Evolutionary conservation across 2,329 filamentous ascomycete genomes (phyloP), one percentile per base, ranked within the genome.

Genomic region (Lasiodiplodia theobromae): DNA sequence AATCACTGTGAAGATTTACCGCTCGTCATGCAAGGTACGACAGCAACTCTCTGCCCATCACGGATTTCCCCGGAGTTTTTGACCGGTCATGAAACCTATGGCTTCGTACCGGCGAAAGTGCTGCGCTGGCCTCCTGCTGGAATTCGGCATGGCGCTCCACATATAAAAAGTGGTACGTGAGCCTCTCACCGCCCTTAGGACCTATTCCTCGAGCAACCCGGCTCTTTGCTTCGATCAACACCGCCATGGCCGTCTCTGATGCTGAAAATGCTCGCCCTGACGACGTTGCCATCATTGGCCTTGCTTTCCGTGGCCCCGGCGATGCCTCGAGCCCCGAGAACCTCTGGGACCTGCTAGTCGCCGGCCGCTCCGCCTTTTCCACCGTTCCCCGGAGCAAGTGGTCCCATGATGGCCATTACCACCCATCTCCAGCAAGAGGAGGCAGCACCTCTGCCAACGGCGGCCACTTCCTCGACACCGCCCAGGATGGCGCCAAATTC

Each of bases 341-440:
- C 7, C 71, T 81, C 25, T 80, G 78, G 76, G 73, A 79, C 49
- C 70, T 78, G 63, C 60, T 64, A 64, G n/a, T 64, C 31, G 25
- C 52, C 11, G 47, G 60, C 31, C 60, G 60, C 31, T 25, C 28
- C 10, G 44, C 60, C 31, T 64, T 64, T 28, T 28, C 60, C 18
- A 38, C n/a, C 31, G 60, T 64, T n/a, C 70, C 80, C 38, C 56
- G 76, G 49, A 70, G 74, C 44, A 74, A 71, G 0, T 82, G 77
- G 71, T 77, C 73, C 40, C 16, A 72, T 10, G 79, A 81, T 69
- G 68, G 68, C 28, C 70, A 77, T 0, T 69, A 51, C 12, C 78
- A 78, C 51, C 77, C 77, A 0, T 73, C 70, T 3, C 34, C 70
- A 12, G 65, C 53, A 16, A 54, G 54, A 40, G 54, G 44, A 51